phyloP scores from a whole-genome alignment of 352 stramenopile species.

The Elongisporangium anandrum region DNA sequence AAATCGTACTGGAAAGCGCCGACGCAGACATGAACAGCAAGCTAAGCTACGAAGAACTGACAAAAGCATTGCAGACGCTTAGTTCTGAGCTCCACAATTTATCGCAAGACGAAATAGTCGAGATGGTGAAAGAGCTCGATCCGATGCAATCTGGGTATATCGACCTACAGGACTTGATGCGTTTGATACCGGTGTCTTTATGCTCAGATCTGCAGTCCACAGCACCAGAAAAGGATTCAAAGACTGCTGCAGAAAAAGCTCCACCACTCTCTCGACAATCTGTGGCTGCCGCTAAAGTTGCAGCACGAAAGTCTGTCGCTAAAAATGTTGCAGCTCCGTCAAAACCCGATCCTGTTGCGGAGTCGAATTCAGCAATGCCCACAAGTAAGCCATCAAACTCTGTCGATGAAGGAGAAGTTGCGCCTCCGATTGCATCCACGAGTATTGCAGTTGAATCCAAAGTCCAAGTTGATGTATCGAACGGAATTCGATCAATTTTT shows the following conservation, averaged over 20 bases:
- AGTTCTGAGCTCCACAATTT: conserved; percentile 33
- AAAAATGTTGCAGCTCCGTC: not conserved
- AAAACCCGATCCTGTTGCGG: not conserved
- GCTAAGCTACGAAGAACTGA: conserved; percentile 57
- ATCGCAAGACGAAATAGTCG: conserved; percentile 18
- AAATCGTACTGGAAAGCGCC: conserved; percentile 69
- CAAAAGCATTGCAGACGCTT: conserved; percentile 28
- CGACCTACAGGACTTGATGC: conserved; percentile 31
- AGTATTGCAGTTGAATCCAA: too few species aligned
- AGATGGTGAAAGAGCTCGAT: conserved; percentile 37
- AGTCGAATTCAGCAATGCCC: not conserved
- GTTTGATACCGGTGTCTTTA: conserved; percentile 13
- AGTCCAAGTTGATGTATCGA: conserved; percentile 2
- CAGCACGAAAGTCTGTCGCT: not conserved
- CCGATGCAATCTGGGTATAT: conserved; percentile 22
- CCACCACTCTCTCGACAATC: not conserved
- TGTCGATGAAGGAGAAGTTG: too few species aligned
- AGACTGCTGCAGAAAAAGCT: not conserved
- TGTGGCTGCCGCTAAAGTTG: not conserved
- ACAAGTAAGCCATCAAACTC: not conserved
- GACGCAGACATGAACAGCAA: conserved; percentile 60
- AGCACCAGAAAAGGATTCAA: not conserved
- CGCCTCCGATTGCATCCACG: too few species aligned
- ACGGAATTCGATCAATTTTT: not conserved
- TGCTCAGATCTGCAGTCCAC: not conserved